Conservation (phyloP, 305 asterid genomes). For the Coffea humblotiana region DNA sequence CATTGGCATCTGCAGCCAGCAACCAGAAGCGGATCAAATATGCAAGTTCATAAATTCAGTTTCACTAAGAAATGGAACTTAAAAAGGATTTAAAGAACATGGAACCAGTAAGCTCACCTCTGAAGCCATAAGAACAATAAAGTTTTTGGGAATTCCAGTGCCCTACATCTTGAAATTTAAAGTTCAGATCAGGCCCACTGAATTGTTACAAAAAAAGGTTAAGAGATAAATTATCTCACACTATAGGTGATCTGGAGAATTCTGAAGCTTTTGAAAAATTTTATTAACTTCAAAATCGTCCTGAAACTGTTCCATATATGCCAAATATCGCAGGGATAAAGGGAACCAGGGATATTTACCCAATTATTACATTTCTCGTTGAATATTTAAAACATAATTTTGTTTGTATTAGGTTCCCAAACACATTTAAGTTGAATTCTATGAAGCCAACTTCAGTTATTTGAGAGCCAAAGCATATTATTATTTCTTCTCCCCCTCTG, state of each 20-base stretch:
- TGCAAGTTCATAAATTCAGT: background rate
- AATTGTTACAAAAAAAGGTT: background rate
- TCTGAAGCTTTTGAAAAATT: background rate
- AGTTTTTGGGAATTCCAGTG: slow-evolving; percentile 55
- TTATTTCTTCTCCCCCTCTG: too few species aligned
- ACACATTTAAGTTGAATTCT: too few species aligned
- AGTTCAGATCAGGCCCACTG: slow-evolving; percentile 9
- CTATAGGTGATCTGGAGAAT: background rate
- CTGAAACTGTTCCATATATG: background rate
- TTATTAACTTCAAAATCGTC: background rate
- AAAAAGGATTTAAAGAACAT: background rate
- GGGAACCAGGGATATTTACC: background rate
- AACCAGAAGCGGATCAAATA: slow-evolving; percentile 1
- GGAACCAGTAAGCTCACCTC: slow-evolving; percentile 38
- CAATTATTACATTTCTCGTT: too few species aligned
- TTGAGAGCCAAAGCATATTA: too few species aligned
- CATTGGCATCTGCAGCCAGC: slow-evolving; percentile 61
- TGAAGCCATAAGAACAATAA: slow-evolving; percentile 56
- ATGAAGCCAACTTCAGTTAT: too few species aligned
- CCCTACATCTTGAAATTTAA: slow-evolving; percentile 53
- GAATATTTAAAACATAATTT: too few species aligned
- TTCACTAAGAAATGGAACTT: background rate
- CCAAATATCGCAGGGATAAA: background rate
- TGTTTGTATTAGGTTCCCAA: too few species aligned
- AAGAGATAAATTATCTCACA: background rate